Conservation (phyloP, 805 yeast genomes). For the Metschnikowia similis region DNA sequence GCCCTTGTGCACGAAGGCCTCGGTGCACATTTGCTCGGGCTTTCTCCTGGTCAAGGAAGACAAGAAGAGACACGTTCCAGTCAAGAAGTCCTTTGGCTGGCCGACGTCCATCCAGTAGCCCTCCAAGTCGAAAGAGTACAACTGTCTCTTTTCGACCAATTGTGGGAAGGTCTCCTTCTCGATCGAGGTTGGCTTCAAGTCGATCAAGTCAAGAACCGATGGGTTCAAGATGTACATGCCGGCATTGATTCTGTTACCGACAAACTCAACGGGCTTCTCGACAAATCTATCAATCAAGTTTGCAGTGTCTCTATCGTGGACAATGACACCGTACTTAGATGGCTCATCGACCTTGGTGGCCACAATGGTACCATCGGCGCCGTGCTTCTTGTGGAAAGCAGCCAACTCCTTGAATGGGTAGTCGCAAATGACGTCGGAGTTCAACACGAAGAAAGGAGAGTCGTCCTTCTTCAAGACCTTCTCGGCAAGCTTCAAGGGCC, state of each 20-base stretch:
- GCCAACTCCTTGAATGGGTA: constrained; percentile 94
- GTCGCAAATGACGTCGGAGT: constrained; percentile 98
- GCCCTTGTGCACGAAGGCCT: constrained; percentile 78
- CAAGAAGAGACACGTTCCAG: constrained; percentile 92
- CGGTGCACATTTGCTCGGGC: constrained; percentile 64
- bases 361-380: constrained; percentile 97
- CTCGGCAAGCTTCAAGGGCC: constrained; percentile 97
- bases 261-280: constrained; percentile 98
- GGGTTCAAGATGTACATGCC: constrained; percentile 99
- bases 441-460: constrained; percentile 94
- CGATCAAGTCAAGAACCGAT: constrained; percentile 91
- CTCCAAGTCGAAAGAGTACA: constrained; percentile 95
- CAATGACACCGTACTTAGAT: constrained; percentile 98
- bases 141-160: constrained; percentile 80
- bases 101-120: constrained; percentile 99
- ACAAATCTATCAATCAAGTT: constrained; percentile 97
- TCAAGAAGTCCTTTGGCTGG: constrained; percentile 98
- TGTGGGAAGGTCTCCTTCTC: constrained; percentile 99
- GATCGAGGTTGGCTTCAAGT: constrained; percentile 97
- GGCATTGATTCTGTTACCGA: constrained; percentile 99
- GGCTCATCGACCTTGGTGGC: constrained; percentile 99
- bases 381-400: constrained; percentile 90
- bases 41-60: constrained; percentile 77
- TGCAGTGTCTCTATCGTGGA: constrained; percentile 91
- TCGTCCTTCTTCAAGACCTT: constrained; percentile 88